Percentiles rank a stretch among this genome's conserved stretches.
Conservation (phyloP, 768 basidiomycete genomes). For the Phylloporus sp. region DNA sequence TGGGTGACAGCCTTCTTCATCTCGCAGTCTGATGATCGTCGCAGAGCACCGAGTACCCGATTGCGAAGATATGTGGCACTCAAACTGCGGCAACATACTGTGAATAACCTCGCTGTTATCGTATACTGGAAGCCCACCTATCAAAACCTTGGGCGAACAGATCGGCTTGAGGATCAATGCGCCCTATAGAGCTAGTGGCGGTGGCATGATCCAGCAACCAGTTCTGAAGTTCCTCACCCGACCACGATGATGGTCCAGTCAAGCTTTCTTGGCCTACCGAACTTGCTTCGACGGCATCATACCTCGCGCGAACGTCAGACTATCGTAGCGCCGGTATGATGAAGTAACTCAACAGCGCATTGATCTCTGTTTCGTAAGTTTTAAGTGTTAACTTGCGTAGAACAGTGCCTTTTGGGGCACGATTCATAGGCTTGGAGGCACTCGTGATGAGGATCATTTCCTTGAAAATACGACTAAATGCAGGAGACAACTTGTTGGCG, state of each 20-base stretch:
- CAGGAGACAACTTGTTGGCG: conserved; percentile 36
- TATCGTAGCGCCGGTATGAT: no score
- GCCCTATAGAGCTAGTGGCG: background rate
- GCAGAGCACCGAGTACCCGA: conserved; percentile 15
- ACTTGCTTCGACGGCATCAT: conserved; percentile 4
- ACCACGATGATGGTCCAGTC: conserved; percentile 4
- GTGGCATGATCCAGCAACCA: conserved; percentile 14
- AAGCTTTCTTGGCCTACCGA: background rate
- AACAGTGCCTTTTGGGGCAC: conserved; percentile 32
- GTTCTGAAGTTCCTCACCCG: background rate
- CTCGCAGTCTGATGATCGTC: conserved; percentile 23
- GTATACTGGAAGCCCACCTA: conserved; percentile 26
- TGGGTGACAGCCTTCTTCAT: conserved; percentile 18
- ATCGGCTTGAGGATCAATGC: conserved; percentile 6
- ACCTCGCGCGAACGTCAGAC: background rate
- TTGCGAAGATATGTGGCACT: conserved; percentile 25
- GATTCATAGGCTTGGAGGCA: conserved; percentile 37
- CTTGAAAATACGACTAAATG: conserved; percentile 43
- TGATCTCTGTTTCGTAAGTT: conserved; percentile 25
- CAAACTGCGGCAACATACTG: conserved; percentile 9
- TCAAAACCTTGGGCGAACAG: conserved; percentile 34
- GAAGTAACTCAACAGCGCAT: conserved; percentile 14
- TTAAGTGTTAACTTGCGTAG: conserved; percentile 15
- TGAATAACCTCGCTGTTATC: background rate
- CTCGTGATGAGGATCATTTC: conserved; percentile 48